phyloP scores from a whole-genome alignment of 192 early-diverging fungal genomes.

The Diversispora epigaea region DNA sequence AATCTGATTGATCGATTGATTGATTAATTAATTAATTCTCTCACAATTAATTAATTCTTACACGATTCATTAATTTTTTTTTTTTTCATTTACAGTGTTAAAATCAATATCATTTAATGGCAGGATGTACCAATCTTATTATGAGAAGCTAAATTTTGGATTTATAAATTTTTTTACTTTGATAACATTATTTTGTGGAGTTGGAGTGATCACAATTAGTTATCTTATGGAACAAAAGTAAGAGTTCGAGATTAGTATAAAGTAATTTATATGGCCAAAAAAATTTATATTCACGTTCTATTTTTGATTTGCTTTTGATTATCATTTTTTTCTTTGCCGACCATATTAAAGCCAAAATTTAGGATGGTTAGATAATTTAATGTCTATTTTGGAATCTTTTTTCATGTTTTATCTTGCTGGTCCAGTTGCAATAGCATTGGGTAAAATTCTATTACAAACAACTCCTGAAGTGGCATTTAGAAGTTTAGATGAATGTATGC shows the following conservation, averaged over 20 bases:
- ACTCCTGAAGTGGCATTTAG: conserved; percentile 45
- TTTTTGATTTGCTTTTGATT: background rate
- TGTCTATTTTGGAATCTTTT: conserved; percentile 47
- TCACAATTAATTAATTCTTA: background rate
- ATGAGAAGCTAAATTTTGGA: background rate
- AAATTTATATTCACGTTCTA: background rate
- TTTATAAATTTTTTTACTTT: conserved; percentile 38
- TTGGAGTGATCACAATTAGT: conserved; percentile 32
- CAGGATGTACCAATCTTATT: background rate
- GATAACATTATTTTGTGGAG: conserved; percentile 39
- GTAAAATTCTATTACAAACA: conserved; percentile 56
- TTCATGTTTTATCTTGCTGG: conserved; percentile 52
- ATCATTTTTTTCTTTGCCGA: background rate
- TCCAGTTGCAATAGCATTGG: conserved; percentile 48
- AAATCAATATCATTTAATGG: background rate
- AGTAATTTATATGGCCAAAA: background rate
- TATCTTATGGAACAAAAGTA: background rate
- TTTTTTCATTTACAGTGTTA: background rate
- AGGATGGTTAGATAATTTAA: conserved; percentile 46
- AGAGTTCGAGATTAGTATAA: background rate
- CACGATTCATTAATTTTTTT: background rate
- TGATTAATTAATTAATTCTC: no score
- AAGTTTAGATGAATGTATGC: conserved; percentile 46
- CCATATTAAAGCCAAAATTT: conserved; percentile 20
- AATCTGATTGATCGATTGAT: background rate